These are phyloP conservation scores for Skeletonema grethae DNA, from an alignment of 108 stramenopile species.

Conservation along the genomic window DNA sequence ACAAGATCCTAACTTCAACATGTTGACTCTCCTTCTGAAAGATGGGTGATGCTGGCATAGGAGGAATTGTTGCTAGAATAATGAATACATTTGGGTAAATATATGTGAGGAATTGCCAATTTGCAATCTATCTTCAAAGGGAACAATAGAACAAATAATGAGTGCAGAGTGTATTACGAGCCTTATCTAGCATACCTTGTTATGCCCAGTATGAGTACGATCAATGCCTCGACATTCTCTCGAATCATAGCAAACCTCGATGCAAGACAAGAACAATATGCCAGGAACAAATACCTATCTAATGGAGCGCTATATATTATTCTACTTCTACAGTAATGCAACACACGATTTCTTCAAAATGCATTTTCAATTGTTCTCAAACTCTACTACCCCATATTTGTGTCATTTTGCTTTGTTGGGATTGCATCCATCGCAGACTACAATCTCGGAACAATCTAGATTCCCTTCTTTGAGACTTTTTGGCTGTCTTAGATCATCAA, in stretches of 20 bases:
- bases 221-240: no score
- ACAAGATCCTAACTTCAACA: neutral
- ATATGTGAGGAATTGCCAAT: neutral
- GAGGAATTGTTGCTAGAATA: constrained; percentile 72
- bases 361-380: neutral
- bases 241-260: neutral
- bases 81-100: constrained; percentile 59
- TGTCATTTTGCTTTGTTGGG: neutral
- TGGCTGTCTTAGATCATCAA: neutral
- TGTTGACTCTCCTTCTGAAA: constrained; percentile 5
- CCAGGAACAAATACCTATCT: neutral
- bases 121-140: neutral
- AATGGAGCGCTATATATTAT: neutral
- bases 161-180: neutral
- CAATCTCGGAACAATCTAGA: neutral
- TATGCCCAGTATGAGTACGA: no score
- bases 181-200: neutral
- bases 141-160: neutral
- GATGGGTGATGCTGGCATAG: constrained; percentile 84
- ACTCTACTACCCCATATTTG: neutral
- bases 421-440: neutral
- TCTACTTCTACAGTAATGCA: neutral
- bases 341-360: neutral
- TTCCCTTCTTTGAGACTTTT: neutral
- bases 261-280: neutral